Evolutionary conservation across 176 grass and related monocot genomes (phyloP), one percentile per base, ranked within the genome.

Genomic region (Ampelocalamus luodianensis): DNA sequence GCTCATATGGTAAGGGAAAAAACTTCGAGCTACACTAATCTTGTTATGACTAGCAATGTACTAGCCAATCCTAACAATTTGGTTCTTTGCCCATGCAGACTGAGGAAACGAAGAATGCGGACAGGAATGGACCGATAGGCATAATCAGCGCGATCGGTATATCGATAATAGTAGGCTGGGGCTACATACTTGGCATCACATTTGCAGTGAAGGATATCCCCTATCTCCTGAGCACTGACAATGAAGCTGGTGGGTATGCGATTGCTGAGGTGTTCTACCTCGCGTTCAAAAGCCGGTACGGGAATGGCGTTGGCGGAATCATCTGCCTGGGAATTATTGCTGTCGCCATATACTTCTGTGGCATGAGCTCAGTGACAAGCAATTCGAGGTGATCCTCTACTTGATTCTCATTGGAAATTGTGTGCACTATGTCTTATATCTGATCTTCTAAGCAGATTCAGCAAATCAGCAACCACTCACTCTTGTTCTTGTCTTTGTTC

Each of bases 201-300:
- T 98, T 95, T 74, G 93, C 96, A 55, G 96, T 94, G 26, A 94
- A 89, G 27, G 91, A 94, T 81, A 89, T 94, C 58, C 85, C 86
- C 10, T 88, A 83, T 84, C 96, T 98, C 34, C 79, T 98, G 77
- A 92, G 72, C 88, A 16, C 62, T 3, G 82, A 95, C 56, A 98
- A 95, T 15, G 96, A 98, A 27, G 93, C 96, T 29, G 93, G 93
- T 54, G 96, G 91, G 5, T 98, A 96, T 42, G 93, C 91, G 0
- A 92, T 95, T 54, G 96, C 96, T 4, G 64, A 98, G 63, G 90
- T 95, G 42, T 98, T 95, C 82, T 96, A 96, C 83, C 89, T 87
- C 10, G 84, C 92, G 37, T 96, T 98, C 77, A 95, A 98, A 40
- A 89, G 83, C 61, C 83, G 93, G 27, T 95, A 98, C 42, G 93